Evolutionary conservation across 306 rosid species (phyloP), one percentile per base, ranked within the genome.

Genomic region (Urtica urens): DNA sequence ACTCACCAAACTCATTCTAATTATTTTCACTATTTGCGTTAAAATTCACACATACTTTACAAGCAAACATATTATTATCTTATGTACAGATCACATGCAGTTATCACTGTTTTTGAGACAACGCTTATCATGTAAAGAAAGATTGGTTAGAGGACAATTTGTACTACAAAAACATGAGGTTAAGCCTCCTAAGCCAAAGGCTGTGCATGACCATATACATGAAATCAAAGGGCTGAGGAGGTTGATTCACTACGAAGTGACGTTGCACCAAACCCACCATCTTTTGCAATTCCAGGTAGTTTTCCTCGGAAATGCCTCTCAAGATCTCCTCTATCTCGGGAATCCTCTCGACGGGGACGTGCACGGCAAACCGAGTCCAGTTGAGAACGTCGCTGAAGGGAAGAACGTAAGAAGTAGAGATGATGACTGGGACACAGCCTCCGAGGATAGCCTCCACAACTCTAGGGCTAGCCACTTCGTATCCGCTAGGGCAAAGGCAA

Each of bases 381-480:
- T 77, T 47, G 6, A 66, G 74, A 59, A 69, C 80, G 39, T 77
- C 84, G 2, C 71, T 72, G 3, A 72, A 77, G 0, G 83, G 79
- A 18, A 68, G 57, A 42, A 60, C 75, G 18, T 63, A 71, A 3
- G 16, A n/a, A 23, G 73, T 68, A 0, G 76, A 69, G 11, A 72
- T 51, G 16, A 77, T 29, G 23, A 77, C 76, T 0, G 74, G 83
- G 7, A 76, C 73, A 43, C 82, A 72, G 1, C 68, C 68, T 2
- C 56, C 42, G 20, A 60, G 38, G 15, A 72, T 48, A 3, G 78
- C 18, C 42, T 70, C 80, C 0, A 73, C 72, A 10, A 76, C 50
- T 51, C 82, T 71, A 2, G 82, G 82, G 69, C 75, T 76, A 10
- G 82, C 82, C 33, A 71, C 77, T 49, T 78, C 80, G 3, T 52